Evolutionary conservation across 1,284 basidiomycete species (phyloP), one percentile per base, ranked within the genome.

Genomic region (Heliocybe sulcata): DNA sequence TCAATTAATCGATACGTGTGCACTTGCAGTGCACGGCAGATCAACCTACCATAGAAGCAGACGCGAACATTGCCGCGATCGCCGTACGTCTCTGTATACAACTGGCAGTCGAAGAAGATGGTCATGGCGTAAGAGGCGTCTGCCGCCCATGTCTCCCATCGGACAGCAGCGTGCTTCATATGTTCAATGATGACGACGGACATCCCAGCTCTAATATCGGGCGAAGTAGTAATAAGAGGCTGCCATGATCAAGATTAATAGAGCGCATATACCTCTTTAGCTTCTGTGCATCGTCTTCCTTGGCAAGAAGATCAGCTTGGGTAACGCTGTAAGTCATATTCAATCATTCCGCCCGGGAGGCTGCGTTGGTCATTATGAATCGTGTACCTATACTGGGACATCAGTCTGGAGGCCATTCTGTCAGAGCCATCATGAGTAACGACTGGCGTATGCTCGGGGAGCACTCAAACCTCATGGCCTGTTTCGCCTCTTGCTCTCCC

Each of bases 41-140:
- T 16, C 16, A 16, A 42, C 38, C 19, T 16, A 42, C 38, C 38
- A 20, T 42, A 42, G n/a, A 42, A 42, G 38, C 38, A 42, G 8
- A n/a, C 38, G 16, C 38, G 38, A n/a, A 58, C 31, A 12, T 57
- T 35, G 2, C 50, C 25, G 9, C 45, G 42, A 8, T 33, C 3
- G 9, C 23, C 1, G 29, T 57, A 54, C 23, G 54, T 48, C 27
- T 49, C 45, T 22, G 29, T 58, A 45, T 62, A 61, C 33, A 31
- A 52, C 47, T 58, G 58, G 47, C 61, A 62, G 52, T 60, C 60
- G 35, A 60, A 60, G 49, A 60, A 57, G 12, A 35, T 25, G 9
- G 38, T 35, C 47, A 60, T 53, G 12, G 59, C 56, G 19, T 20
- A n/a, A 8, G 55, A 50, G 16, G 54, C 35, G 8, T 25, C 31